Conservation (phyloP, 176 grass and related monocot genomes). For the Paspalum vaginatum region DNA sequence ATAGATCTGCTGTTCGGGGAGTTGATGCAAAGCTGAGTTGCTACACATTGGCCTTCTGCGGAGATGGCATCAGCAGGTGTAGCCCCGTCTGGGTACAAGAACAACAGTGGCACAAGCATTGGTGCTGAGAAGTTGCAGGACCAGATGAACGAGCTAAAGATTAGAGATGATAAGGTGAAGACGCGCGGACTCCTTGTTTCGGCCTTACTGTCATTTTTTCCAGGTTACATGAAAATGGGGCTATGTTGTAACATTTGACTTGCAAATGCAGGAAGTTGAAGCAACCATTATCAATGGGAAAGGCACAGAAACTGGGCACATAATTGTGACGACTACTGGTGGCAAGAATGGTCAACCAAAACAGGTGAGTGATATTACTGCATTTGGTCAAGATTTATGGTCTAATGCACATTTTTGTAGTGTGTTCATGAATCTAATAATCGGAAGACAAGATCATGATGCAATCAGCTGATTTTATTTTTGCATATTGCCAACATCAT, state of each 20-base stretch:
- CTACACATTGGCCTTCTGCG: neutral
- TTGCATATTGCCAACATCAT: neutral
- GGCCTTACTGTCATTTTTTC: neutral
- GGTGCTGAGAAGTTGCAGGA: conserved; percentile 60
- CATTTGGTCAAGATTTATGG: conserved; percentile 5
- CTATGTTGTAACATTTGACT: neutral
- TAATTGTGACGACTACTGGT: conserved; percentile 80
- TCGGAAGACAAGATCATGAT: neutral
- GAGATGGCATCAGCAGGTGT: conserved; percentile 63
- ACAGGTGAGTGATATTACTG: conserved; percentile 48
- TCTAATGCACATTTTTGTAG: neutral
- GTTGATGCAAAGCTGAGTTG: conserved; percentile 43
- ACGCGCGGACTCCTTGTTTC: neutral
- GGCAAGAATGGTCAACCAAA: conserved; percentile 83
- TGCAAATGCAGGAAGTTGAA: conserved; percentile 67
- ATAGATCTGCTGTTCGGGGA: neutral
- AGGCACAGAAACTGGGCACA: conserved; percentile 83
- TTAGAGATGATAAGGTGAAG: conserved; percentile 74
- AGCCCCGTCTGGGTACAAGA: conserved; percentile 50
- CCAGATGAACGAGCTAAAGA: conserved; percentile 72
- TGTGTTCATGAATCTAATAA: neutral
- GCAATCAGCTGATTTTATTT: neutral
- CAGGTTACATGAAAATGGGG: neutral
- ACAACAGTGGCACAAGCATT: conserved; percentile 44
- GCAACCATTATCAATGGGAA: conserved; percentile 75